These are phyloP conservation scores for Tolypocladium tundrense DNA, from an alignment of 2,329 filamentous ascomycete genomes.

Conservation along the genomic window DNA sequence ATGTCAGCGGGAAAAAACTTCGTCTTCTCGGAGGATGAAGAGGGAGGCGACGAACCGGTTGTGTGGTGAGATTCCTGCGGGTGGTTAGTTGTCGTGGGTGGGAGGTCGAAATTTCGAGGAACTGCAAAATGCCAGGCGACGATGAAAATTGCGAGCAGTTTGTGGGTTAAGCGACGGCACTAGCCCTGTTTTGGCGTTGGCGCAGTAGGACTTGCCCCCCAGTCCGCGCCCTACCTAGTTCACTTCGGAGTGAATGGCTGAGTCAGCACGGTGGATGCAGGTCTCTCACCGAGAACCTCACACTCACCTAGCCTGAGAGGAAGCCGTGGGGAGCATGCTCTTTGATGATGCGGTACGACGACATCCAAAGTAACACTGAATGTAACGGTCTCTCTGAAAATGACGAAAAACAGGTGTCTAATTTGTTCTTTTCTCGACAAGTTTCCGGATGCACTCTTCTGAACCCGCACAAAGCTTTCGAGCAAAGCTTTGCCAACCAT, in stretches of 20 bases:
- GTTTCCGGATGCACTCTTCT: no score
- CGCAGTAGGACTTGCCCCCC: slow-evolving; percentile 18
- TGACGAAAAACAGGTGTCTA: not conserved
- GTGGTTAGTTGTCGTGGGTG: slow-evolving; percentile 24
- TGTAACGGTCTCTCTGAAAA: not conserved
- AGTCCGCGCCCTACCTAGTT: not conserved
- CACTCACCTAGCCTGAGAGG: not conserved
- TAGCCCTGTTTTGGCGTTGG: slow-evolving; percentile 16
- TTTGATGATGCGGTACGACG: not conserved
- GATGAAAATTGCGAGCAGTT: slow-evolving; percentile 22
- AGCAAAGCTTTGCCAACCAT: not conserved
- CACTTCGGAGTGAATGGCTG: not conserved
- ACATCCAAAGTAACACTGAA: not conserved
- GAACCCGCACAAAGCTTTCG: not conserved
- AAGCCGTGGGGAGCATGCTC: no score
- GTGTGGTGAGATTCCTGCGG: slow-evolving; percentile 23
- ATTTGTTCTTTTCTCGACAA: not conserved
- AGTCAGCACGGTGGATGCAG: slow-evolving; percentile 2
- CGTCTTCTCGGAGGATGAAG: not conserved
- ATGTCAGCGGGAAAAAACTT: slow-evolving; percentile 1
- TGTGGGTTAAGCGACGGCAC: slow-evolving; percentile 27
- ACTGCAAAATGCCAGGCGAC: slow-evolving; percentile 20
- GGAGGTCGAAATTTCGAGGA: slow-evolving; percentile 18
- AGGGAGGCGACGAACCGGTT: slow-evolving; percentile 23
- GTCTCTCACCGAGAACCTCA: not conserved